phyloP scores from a whole-genome alignment of 108 stramenopile genomes.

The Nitzschia palea region DNA sequence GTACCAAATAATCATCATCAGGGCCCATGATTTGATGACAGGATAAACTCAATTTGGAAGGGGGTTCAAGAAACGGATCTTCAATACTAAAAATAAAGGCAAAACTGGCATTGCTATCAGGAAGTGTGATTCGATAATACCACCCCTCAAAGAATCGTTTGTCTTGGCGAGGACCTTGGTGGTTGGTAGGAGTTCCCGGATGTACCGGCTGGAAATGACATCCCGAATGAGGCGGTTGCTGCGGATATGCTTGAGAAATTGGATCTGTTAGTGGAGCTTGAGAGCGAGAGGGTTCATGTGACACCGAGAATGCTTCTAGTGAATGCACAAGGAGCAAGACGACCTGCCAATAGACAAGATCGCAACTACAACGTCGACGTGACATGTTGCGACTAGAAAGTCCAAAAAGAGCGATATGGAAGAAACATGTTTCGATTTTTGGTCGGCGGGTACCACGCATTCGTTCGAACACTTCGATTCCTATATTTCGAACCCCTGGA shows the following conservation, averaged over 20 bases:
- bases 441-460: no score
- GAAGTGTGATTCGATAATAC: conserved; percentile 86
- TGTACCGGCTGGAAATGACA: conserved; percentile 79
- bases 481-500: no score
- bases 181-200: conserved; percentile 35
- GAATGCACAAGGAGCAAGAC: no score
- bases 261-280: no score
- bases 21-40: conserved; percentile 84
- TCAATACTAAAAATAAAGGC: conserved; percentile 84
- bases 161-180: conserved; percentile 4
- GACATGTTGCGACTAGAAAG: no score
- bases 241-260: conserved; percentile 21
- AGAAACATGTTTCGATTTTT: no score
- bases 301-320: no score
- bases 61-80: conserved; percentile 61
- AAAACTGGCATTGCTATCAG: conserved; percentile 63
- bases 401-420: no score
- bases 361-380: no score
- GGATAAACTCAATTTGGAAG: conserved; percentile 55
- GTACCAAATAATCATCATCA: conserved; percentile 71
- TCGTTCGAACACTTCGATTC: no score
- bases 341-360: no score
- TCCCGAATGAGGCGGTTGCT: conserved; percentile 80
- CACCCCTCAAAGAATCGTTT: conserved; percentile 86
- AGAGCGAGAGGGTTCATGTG: no score